Evolutionary conservation across 441 rosid genomes (phyloP).

Genomic region (Breynia disticha): DNA sequence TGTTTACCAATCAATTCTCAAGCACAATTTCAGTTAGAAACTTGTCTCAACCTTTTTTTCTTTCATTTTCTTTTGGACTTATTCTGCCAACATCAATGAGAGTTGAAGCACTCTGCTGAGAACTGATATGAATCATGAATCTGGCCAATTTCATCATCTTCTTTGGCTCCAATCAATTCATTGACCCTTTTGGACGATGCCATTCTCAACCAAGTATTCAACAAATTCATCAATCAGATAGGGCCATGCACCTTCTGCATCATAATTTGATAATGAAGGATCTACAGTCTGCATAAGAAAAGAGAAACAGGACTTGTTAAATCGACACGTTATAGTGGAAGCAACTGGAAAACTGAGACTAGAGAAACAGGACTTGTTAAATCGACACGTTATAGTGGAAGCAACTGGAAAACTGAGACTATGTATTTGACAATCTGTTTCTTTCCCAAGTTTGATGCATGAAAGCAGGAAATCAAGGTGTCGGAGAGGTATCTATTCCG

Average conservation of each 20-base stretch:
- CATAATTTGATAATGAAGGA: constrained; percentile 56
- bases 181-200: constrained; percentile 25
- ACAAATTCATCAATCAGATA: constrained; percentile 93
- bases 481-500: too few species aligned
- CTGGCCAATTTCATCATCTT: constrained; percentile 10
- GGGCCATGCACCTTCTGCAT: constrained; percentile 97
- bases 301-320: background rate
- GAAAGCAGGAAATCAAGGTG: too few species aligned
- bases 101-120: too few species aligned
- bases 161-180: constrained; percentile 19
- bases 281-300: constrained; percentile 53
- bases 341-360: background rate
- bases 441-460: background rate
- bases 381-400: background rate
- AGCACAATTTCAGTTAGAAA: too few species aligned
- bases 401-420: background rate
- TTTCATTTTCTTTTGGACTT: too few species aligned
- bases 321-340: background rate
- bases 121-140: too few species aligned
- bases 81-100: too few species aligned
- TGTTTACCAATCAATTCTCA: too few species aligned
- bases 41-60: too few species aligned
- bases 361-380: background rate
- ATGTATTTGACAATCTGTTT: background rate
- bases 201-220: constrained; percentile 71